Base-by-base conservation (phyloP, 352 stramenopile genomes). In the Pythium biforme region DNA sequence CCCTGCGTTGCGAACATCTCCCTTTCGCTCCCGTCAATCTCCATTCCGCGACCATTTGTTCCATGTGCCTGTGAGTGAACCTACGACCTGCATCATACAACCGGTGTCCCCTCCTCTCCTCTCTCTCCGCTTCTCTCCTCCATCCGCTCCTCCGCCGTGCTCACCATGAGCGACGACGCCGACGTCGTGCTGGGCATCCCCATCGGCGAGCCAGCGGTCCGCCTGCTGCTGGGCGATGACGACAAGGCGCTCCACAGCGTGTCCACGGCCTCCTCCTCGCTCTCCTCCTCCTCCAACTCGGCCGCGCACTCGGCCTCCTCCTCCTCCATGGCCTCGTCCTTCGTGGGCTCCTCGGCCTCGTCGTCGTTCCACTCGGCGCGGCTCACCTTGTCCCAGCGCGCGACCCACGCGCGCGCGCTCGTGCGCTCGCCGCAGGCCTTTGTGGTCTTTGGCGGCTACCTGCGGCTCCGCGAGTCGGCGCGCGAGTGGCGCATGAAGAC, bases 401-500 rank as follows among this genome's bases (percentile, higher is more conserved):
- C 64, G 20, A 69, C 59, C 49, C 72, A 76, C 29, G 39, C 60
- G 43, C 51, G 60, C n/a, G 25, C 62, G 48, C 54, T 63, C 20
- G 47, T 63, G 52, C 31, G 48, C 14, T 58, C 61, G 25, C 17
- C 52, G 23, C 52, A 57, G 53, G 31, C 26, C 14, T 62, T 63
- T n/a, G 54, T 61, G n/a, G 57, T 60, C 17, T 67, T 69, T 34
- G 55, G 64, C 37, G 71, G 71, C 45, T 78, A 74, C 27, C 22
- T 78, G 47, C 68, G 68, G 27, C 68, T 78, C 48, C 71, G 68
- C 17, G 59, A 72, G 34, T 50, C 68, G 10, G 41, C 64, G 51
- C 59, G 60, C 33, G 71, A 74, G 60, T 78, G 71, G 71, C 71
- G 71, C 43, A 73, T 78, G 68, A 78, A 78, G 50, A 78, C 71